Base-by-base conservation (phyloP, 257 asterid genomes). In the Ilex aquifolium region DNA sequence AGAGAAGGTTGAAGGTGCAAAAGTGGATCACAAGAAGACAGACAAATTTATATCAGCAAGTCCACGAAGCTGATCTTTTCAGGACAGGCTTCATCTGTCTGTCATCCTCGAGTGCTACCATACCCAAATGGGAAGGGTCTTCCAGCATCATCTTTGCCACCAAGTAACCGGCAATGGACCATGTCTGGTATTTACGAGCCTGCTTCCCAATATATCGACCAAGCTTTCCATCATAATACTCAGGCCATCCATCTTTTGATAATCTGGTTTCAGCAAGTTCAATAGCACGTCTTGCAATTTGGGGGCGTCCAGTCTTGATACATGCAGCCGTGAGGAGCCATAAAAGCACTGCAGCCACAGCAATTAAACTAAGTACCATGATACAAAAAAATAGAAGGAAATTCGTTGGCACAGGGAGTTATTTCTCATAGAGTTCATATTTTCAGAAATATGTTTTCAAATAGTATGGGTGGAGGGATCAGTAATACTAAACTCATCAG, bases 241-340 rank as follows among this genome's bases (percentile, higher is more conserved):
- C 91, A 56, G 91, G 91, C 88, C 91, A 84, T 21, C 85, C 79
- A 56, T 84, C 91, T 79, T 77, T 84, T 5, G 84, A 74, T 55
- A 84, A 67, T 67, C 86, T 76, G 16, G 63, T 55, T 60, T 84
- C 91, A 27, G 82, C 83, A 32, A 79, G 82, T 63, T 79, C 88
- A 39, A 84, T 74, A 44, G 91, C 91, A 36, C 86, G 85, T 57
- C 88, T 73, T 2, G 91, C 91, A 13, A 84, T 65, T 69, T 76
- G 82, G 17, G 91, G 91, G 42, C 91, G 77, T 65, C 88, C 91
- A 0, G 82, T 74, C 73, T 84, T 84, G 79, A 82, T 78, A 66
- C 88, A 84, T 15, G 88, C 91, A 27, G 88, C 88, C 50, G 88
- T 79, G 32, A 84, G 80, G 60, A 84, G 74, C 88, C 91, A 84